Base-by-base conservation (phyloP, 805 yeast species). In the Saturnispora silvae region DNA sequence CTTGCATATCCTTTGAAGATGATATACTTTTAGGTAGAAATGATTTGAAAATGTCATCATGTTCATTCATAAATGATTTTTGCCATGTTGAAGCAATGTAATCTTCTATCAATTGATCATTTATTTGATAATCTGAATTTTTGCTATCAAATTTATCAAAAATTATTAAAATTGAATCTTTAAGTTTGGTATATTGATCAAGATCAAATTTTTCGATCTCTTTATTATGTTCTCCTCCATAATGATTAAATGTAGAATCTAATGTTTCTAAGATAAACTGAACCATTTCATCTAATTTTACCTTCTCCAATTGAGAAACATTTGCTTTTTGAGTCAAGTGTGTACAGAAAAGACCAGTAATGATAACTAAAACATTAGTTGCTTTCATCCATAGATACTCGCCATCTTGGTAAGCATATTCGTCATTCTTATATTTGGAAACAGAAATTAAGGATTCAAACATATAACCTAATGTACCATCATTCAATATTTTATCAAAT, bases 51-150 rank as follows among this genome's bases (percentile, higher is more conserved):
- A 44, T n/a, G 33, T 69, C 81, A 54, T 67, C 81, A 25, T 63
- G 63, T 40, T 66, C 72, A 60, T 71, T 81, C 20, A 72, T 56
- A 45, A 66, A 81, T 1, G 89, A 79, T 17, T 71, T 62, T 1
- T 59, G 51, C 71, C 82, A 79, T 2, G 85, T 47, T 1, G 67
- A 54, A 4, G 63, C 52, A 2, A 79, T 51, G 31, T 75, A 65
- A 9, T 57, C 59, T 9, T 64, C 62, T 10, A 77, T 47, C 16
- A 64, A 52, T 1, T 47, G 46, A 13, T 35, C 33, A 4, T 46
- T 28, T 15, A 43, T 28, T 3, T 33, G 20, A 16, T 22, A 34
- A 1, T 2, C 10, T 15, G n/a, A 19, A 10, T 30, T 11, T 3
- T 34, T 17, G 13, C 31, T 20, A 28, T 34, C 45, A 13, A 73